Evolutionary conservation across 345 rosid genomes (phyloP).

Genomic region (Gossypium thurberi): DNA sequence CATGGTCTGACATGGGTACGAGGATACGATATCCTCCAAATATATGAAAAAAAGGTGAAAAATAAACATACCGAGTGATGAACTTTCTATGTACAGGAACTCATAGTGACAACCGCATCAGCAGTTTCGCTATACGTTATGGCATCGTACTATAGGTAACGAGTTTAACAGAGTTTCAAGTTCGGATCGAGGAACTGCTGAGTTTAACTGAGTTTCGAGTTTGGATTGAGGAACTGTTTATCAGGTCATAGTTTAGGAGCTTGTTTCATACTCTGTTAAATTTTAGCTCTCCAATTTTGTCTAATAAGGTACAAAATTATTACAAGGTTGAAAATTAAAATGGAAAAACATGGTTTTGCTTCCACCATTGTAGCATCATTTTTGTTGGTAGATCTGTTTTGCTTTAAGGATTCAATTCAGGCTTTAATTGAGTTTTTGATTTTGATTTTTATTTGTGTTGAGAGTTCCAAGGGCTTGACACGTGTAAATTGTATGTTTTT

Average conservation of each 20-base stretch:
- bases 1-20: not conserved
- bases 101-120: slow-evolving; percentile 43
- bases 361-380: no score
- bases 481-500: no score
- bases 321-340: not conserved
- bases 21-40: not conserved
- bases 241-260: not conserved
- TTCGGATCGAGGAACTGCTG: not conserved
- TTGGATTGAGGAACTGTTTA: not conserved
- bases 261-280: not conserved
- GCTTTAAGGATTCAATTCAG: no score
- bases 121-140: slow-evolving; percentile 46
- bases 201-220: no score
- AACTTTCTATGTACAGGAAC: slow-evolving; percentile 41
- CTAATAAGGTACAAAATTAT: not conserved
- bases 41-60: not conserved
- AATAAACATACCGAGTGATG: not conserved
- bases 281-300: slow-evolving; percentile 19
- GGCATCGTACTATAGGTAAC: slow-evolving; percentile 45
- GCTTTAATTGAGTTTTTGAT: no score
- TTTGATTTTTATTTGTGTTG: no score
- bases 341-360: not conserved
- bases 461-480: no score
- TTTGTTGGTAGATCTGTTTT: no score
- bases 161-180: not conserved